These are phyloP conservation scores for Aspergillus haitiensis DNA, from an alignment of 495 filamentous ascomycete species.

Conservation along the genomic window DNA sequence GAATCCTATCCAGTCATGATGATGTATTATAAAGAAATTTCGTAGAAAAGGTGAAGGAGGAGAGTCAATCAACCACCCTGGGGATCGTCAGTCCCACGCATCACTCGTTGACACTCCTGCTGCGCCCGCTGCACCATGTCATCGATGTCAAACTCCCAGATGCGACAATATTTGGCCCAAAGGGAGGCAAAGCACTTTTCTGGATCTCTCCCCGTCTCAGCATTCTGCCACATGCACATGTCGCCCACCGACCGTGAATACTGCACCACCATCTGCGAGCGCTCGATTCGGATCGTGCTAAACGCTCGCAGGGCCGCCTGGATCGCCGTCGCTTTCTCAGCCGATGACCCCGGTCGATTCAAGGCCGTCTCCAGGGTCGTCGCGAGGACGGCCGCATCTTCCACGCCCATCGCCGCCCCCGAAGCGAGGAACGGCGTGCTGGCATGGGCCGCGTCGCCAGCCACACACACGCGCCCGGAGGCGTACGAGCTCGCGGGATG, in stretches of 20 bases:
- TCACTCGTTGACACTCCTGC: neutral
- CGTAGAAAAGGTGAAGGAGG: too few species aligned
- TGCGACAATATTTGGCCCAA: neutral
- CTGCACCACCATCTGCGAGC: conserved; percentile 6
- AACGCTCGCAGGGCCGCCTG: neutral
- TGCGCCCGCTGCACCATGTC: conserved; percentile 7
- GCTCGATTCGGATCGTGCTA: conserved; percentile 1
- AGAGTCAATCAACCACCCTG: too few species aligned
- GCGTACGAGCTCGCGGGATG: neutral
- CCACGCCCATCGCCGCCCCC: neutral
- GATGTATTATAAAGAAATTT: too few species aligned
- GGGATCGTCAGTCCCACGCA: too few species aligned
- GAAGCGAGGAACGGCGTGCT: neutral
- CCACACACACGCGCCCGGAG: neutral
- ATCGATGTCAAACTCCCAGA: conserved; percentile 9
- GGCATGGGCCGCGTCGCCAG: neutral
- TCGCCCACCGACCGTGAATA: conserved; percentile 4
- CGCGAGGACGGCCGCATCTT: neutral
- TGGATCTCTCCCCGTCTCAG: neutral
- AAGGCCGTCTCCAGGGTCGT: neutral
- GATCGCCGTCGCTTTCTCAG: neutral
- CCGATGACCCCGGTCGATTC: neutral
- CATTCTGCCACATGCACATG: conserved; percentile 12
- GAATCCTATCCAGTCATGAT: too few species aligned
- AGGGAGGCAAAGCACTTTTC: conserved; percentile 3